Conservation (phyloP, 768 basidiomycete genomes). For the Hebeloma cylindrosporum region DNA sequence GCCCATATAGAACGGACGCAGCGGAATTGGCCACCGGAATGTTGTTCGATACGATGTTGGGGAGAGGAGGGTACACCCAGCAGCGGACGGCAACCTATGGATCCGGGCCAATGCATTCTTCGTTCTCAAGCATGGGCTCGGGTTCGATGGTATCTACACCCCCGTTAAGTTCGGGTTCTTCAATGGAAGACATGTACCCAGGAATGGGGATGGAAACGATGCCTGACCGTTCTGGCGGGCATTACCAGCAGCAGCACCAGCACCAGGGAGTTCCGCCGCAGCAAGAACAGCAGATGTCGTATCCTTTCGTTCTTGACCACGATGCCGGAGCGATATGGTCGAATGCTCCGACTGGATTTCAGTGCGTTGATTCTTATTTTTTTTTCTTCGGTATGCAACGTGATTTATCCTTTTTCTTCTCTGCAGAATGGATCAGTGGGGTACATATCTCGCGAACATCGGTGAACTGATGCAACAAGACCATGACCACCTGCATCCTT, state of each 20-base stretch:
- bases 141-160: too few relatives aligned
- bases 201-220: conserved; percentile 9
- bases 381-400: neutral
- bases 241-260: conserved; percentile 3
- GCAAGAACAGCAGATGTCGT: conserved; percentile 10
- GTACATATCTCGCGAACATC: conserved; percentile 41
- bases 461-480: conserved; percentile 33
- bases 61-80: conserved; percentile 5
- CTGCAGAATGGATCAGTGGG: conserved; percentile 46
- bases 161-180: too few relatives aligned
- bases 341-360: conserved; percentile 61
- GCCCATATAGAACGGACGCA: conserved; percentile 22
- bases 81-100: conserved; percentile 1
- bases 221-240: neutral
- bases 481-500: conserved; percentile 10
- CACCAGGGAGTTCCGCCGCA: conserved; percentile 6
- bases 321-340: conserved; percentile 71
- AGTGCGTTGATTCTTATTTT: conserved; percentile 42
- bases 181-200: conserved; percentile 3
- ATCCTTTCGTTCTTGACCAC: conserved; percentile 38
- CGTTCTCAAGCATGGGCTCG: too few relatives aligned
- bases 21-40: conserved; percentile 18
- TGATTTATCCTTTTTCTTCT: conserved; percentile 5
- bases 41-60: conserved; percentile 26
- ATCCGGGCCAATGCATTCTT: neutral